These are phyloP conservation scores for Rubia tinctorum DNA, from an alignment of 305 asterid genomes.

Conservation along the genomic window DNA sequence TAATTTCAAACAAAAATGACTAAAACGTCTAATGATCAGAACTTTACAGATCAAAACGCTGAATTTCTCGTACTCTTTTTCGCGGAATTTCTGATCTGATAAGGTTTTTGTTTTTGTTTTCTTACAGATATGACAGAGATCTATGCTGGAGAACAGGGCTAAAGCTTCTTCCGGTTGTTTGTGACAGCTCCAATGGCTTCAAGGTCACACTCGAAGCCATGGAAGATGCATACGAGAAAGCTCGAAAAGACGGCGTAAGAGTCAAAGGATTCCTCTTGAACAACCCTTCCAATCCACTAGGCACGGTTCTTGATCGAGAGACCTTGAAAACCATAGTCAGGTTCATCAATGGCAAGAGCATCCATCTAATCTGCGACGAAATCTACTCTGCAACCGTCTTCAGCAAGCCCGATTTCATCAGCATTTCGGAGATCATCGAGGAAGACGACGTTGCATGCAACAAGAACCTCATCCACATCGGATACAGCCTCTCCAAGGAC, in stretches of 20 bases:
- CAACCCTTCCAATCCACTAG: constrained; percentile 80
- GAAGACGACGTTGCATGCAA: constrained; percentile 29
- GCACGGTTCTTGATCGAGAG: constrained; percentile 44
- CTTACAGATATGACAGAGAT: constrained; percentile 68
- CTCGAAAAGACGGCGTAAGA: constrained; percentile 33
- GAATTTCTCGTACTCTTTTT: background rate
- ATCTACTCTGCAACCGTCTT: constrained; percentile 62
- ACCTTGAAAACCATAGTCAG: constrained; percentile 34
- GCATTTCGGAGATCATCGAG: constrained; percentile 52
- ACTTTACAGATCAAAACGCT: background rate
- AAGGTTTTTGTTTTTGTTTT: background rate
- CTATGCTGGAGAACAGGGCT: constrained; percentile 74
- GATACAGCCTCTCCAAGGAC: constrained; percentile 73
- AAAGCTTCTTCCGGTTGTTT: constrained; percentile 41
- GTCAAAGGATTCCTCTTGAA: constrained; percentile 64
- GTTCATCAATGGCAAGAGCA: constrained; percentile 44
- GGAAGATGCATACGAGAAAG: constrained; percentile 50
- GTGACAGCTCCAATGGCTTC: constrained; percentile 60
- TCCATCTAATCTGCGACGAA: constrained; percentile 81
- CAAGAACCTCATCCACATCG: constrained; percentile 44
- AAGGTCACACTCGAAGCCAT: constrained; percentile 48
- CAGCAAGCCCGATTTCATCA: constrained; percentile 18
- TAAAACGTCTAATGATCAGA: background rate
- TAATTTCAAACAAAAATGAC: too few species aligned
- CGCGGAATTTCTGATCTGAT: background rate